A percentile compares a stretch with the other conserved stretches of the same genome.
Evolutionary conservation across 768 basidiomycete genomes (phyloP).

Genomic region (Russula dissimulans): DNA sequence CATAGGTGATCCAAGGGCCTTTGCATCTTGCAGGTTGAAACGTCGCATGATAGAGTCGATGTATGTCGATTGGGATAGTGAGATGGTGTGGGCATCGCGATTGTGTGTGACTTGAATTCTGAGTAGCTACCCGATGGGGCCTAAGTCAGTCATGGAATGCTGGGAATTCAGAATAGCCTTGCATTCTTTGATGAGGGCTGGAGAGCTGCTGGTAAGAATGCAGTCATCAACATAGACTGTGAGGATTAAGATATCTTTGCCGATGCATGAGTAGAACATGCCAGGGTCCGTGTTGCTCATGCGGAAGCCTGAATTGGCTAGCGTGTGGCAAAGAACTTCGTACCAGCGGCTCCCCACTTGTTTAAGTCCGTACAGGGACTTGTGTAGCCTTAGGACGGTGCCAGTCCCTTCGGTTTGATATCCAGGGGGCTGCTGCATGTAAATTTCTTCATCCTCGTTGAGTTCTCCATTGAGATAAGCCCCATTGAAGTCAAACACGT

Average conservation of each 20-base stretch:
- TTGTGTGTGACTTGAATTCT: not conserved
- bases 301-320: not conserved
- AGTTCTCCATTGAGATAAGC: too few relatives aligned
- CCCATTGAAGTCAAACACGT: too few relatives aligned
- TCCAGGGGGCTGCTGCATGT: too few relatives aligned
- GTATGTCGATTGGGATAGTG: too few relatives aligned
- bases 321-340: not conserved
- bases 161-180: not conserved
- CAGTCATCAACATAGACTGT: not conserved
- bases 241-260: not conserved
- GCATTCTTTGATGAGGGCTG: not conserved
- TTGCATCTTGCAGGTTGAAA: too few relatives aligned
- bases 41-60: too few relatives aligned
- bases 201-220: not conserved
- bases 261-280: not conserved
- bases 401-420: too few relatives aligned
- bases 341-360: not conserved
- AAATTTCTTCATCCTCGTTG: too few relatives aligned
- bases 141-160: not conserved
- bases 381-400: not conserved
- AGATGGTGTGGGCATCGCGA: too few relatives aligned
- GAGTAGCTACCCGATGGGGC: not conserved
- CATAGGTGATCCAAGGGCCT: too few relatives aligned
- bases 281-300: not conserved
- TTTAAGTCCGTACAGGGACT: not conserved